Conservation (phyloP, 1,284 basidiomycete species). For the Fomitopsis schrenkii region DNA sequence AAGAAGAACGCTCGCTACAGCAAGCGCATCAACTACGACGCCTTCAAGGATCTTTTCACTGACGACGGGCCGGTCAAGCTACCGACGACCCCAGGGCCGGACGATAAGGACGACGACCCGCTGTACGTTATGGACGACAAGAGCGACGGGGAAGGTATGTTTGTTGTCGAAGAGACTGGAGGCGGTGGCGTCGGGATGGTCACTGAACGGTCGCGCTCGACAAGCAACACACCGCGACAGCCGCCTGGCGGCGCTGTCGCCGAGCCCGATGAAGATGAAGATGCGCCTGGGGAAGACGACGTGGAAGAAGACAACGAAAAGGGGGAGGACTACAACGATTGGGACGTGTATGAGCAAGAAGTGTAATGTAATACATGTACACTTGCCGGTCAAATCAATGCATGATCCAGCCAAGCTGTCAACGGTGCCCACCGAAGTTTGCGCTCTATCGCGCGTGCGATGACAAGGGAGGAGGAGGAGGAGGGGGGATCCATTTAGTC, state of each 20-base stretch:
- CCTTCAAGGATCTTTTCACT: constrained; percentile 73
- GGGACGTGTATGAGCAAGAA: constrained; percentile 42
- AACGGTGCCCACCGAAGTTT: no score
- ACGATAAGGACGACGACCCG: constrained; percentile 31
- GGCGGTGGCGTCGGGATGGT: constrained; percentile 31
- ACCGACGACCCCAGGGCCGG: constrained; percentile 25
- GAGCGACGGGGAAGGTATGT: constrained; percentile 43
- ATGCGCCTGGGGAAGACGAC: constrained; percentile 25
- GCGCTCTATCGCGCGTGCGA: no score
- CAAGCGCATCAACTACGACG: constrained; percentile 88
- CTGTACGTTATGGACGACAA: constrained; percentile 48
- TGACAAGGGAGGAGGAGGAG: no score
- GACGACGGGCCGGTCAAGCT: constrained; percentile 35
- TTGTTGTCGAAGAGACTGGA: constrained; percentile 42
- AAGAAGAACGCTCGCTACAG: constrained; percentile 83
- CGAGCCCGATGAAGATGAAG: constrained; percentile 15
- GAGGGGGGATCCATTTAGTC: no score
- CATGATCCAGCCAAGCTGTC: no score
- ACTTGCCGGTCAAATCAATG: no score
- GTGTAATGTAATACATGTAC: constrained; percentile 19
- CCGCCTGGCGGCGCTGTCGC: constrained; percentile 9
- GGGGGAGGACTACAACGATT: constrained; percentile 33
- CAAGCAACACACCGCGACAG: constrained; percentile 8
- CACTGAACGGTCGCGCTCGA: constrained; percentile 10
- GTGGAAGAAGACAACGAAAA: constrained; percentile 31